A percentile compares a stretch with the other conserved stretches of the same genome.
These are phyloP conservation scores for Colletotrichum chlorophyti DNA, from an alignment of 2,329 filamentous ascomycete genomes.

Conservation along the genomic window DNA sequence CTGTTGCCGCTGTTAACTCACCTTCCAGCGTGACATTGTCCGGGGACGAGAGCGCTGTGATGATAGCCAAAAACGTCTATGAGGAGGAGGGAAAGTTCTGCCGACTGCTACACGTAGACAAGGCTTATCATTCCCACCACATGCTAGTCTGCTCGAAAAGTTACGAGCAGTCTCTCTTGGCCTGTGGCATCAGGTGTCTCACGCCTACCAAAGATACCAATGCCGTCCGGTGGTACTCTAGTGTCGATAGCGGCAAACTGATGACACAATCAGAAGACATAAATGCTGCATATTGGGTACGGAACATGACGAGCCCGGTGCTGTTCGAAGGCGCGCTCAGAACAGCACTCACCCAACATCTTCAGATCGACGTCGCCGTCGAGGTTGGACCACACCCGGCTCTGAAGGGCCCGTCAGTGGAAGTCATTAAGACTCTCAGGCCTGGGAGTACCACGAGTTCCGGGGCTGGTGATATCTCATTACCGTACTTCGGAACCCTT, in stretches of 20 bases:
- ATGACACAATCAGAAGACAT: no score
- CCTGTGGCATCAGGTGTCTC: neutral
- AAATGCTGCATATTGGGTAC: neutral
- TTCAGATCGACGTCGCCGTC: slow-evolving; percentile 28
- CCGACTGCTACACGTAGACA: slow-evolving; percentile 33
- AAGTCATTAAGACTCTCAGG: slow-evolving; percentile 34
- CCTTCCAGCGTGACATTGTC: slow-evolving; percentile 32
- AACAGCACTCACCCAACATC: slow-evolving; percentile 25
- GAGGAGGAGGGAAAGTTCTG: slow-evolving; percentile 31
- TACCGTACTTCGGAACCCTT: slow-evolving; percentile 35
- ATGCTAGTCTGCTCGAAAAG: slow-evolving; percentile 25
- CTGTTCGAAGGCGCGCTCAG: slow-evolving; percentile 31
- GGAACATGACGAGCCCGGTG: slow-evolving; percentile 30
- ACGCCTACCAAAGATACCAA: neutral
- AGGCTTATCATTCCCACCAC: slow-evolving; percentile 40
- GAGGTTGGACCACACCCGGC: slow-evolving; percentile 46
- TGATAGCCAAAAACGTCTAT: slow-evolving; percentile 30
- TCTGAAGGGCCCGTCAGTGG: slow-evolving; percentile 44
- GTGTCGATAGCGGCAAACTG: neutral
- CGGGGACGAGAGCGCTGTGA: slow-evolving; percentile 38
- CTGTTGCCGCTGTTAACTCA: slow-evolving; percentile 34
- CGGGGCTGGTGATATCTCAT: slow-evolving; percentile 4
- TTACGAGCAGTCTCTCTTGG: neutral
- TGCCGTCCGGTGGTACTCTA: neutral
- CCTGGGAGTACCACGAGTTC: no score